Conservation (phyloP, 331 rosid genomes). For the Prunus yedoensis region DNA sequence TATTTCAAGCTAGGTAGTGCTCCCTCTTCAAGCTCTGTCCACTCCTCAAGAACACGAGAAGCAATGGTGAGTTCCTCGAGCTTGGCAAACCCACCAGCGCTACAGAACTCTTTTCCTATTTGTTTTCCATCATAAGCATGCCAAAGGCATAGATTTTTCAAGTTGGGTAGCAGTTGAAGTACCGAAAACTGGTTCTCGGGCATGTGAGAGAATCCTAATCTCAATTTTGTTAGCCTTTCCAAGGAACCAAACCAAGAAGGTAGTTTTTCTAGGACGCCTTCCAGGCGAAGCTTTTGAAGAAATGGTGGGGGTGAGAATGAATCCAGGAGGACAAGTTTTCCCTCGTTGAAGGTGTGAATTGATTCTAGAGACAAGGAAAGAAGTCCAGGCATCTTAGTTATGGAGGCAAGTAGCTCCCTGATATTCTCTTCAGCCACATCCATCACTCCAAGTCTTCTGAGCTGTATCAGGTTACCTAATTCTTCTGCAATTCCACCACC, state of each 20-base stretch:
- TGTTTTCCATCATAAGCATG: constrained; percentile 20
- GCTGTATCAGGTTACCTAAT: constrained; percentile 22
- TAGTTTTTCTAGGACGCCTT: constrained; percentile 11
- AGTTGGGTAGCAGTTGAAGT: constrained; percentile 34
- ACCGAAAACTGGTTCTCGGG: constrained; percentile 19
- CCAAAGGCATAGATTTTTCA: constrained; percentile 17
- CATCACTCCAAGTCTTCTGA: constrained; percentile 28
- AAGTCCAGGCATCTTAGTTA: constrained; percentile 14
- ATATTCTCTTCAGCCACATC: constrained; percentile 23
- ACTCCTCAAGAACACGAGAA: constrained; percentile 28
- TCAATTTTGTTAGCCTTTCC: constrained; percentile 24
- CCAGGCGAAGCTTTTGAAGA: constrained; percentile 22
- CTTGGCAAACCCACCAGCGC: constrained; percentile 22
- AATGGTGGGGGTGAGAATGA: constrained; percentile 26
- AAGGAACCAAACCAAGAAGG: constrained; percentile 30
- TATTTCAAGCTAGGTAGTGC: constrained; percentile 25
- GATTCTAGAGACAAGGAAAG: constrained; percentile 24
- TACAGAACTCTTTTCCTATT: constrained; percentile 24
- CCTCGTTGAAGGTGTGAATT: neutral
- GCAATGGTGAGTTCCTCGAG: constrained; percentile 25
- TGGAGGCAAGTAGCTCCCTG: constrained; percentile 26
- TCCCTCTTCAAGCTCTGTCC: constrained; percentile 32
- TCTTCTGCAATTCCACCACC: constrained; percentile 28
- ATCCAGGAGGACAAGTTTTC: constrained; percentile 18
- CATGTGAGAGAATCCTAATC: constrained; percentile 19